Evolutionary conservation across 1,139 yeast genomes (phyloP).

Genomic region (Suhomyces terraborum): DNA sequence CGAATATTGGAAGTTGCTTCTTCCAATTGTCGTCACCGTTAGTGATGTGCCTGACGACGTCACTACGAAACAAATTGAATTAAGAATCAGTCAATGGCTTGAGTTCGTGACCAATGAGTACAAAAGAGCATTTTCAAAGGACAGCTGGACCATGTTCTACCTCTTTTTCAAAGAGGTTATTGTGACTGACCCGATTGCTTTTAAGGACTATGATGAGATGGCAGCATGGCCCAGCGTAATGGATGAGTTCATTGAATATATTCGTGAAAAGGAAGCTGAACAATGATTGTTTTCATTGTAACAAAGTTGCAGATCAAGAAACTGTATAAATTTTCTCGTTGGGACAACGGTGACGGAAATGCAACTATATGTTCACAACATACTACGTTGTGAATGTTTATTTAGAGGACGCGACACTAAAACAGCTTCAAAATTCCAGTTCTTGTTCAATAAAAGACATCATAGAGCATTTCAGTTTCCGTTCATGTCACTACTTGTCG

Average conservation of each 20-base stretch:
- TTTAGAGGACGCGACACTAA: too few species aligned
- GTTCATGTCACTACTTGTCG: too few species aligned
- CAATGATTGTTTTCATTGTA: not conserved
- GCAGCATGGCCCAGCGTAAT: constrained; percentile 92
- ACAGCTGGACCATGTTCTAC: constrained; percentile 83
- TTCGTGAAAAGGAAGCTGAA: constrained; percentile 33
- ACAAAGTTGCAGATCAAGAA: too few species aligned
- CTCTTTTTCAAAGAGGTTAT: constrained; percentile 60
- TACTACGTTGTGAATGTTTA: too few species aligned
- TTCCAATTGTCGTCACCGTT: constrained; percentile 30
- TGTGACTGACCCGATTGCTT: constrained; percentile 46
- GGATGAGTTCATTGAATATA: constrained; percentile 77
- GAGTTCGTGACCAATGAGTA: constrained; percentile 43
- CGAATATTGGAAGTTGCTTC: constrained; percentile 76
- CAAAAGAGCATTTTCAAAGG: constrained; percentile 57
- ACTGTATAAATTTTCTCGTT: too few species aligned
- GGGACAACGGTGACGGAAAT: too few species aligned
- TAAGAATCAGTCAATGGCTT: constrained; percentile 53
- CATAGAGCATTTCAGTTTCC: too few species aligned
- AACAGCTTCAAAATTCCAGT: too few species aligned
- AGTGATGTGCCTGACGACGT: not conserved
- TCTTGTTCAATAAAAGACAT: too few species aligned
- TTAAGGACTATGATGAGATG: constrained; percentile 66
- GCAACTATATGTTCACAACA: too few species aligned
- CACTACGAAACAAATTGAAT: constrained; percentile 10